These are phyloP conservation scores for Saccharomyces pastorianus DNA, from an alignment of 1,139 yeast genomes.

Conservation along the genomic window DNA sequence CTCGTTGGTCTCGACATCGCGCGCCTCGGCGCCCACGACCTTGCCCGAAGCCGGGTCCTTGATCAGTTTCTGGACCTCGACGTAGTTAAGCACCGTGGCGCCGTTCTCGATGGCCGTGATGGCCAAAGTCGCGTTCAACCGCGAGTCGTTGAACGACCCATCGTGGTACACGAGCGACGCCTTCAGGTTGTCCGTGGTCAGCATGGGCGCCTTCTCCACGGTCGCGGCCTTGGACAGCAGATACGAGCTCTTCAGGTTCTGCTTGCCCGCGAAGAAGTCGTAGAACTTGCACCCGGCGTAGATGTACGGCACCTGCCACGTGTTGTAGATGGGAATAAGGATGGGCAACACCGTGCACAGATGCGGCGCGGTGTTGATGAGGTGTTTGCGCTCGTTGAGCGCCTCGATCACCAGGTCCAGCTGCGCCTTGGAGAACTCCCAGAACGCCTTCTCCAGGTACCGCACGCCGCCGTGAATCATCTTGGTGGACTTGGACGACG, in stretches of 20 bases:
- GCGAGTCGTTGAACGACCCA: conserved; percentile 87
- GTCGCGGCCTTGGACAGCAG: conserved; percentile 63
- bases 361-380: conserved; percentile 90
- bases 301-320: conserved; percentile 96
- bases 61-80: conserved; percentile 66
- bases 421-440: conserved; percentile 83
- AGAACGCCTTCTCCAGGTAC: conserved; percentile 88
- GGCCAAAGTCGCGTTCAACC: conserved; percentile 84
- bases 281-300: conserved; percentile 88
- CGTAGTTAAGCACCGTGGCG: conserved; percentile 83
- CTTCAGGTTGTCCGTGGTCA: conserved; percentile 70
- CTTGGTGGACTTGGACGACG: conserved; percentile 91
- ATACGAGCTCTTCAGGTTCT: conserved; percentile 75
- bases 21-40: conserved; percentile 67
- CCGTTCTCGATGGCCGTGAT: conserved; percentile 80
- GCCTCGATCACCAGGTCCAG: conserved; percentile 91
- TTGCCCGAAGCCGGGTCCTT: conserved; percentile 54
- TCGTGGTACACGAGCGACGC: conserved; percentile 93
- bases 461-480: conserved; percentile 98
- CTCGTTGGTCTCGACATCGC: conserved; percentile 66
- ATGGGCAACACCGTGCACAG: conserved; percentile 81
- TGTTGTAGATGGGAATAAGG: conserved; percentile 88
- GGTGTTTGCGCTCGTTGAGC: conserved; percentile 81
- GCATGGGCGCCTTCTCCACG: conserved; percentile 75
- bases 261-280: conserved; percentile 87